Conservation (phyloP, 1,284 basidiomycete species). For the Microbotryum scabiosae region DNA sequence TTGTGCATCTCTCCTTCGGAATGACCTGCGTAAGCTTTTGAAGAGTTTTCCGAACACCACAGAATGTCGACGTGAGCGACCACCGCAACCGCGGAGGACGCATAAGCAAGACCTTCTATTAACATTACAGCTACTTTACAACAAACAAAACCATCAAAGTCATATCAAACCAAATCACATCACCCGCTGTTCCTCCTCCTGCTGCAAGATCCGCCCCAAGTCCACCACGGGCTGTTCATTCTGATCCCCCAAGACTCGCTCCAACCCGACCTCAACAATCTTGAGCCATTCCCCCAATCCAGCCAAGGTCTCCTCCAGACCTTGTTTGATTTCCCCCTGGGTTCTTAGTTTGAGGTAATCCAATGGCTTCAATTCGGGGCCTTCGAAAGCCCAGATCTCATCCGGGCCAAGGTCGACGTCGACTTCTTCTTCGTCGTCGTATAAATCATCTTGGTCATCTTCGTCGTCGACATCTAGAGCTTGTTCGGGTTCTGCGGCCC, state of each 20-base stretch:
- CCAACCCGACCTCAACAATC: conserved; percentile 50
- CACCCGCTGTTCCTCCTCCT: background rate
- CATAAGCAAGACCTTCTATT: too few relatives aligned
- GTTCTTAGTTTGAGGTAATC: conserved; percentile 58
- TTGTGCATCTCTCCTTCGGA: too few relatives aligned
- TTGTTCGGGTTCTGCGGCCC: background rate
- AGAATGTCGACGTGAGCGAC: too few relatives aligned
- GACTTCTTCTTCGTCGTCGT: background rate
- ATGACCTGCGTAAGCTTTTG: too few relatives aligned
- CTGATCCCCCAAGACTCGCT: conserved; percentile 4
- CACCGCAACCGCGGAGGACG: too few relatives aligned
- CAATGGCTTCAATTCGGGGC: conserved; percentile 53
- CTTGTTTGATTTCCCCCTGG: conserved; percentile 57
- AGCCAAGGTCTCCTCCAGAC: conserved; percentile 66
- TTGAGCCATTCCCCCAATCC: conserved; percentile 73
- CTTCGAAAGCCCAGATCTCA: background rate
- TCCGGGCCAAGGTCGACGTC: background rate
- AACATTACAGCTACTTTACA: too few relatives aligned
- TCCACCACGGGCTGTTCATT: background rate
- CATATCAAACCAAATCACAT: too few relatives aligned
- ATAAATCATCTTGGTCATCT: background rate
- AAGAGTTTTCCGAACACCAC: too few relatives aligned
- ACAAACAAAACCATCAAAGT: too few relatives aligned
- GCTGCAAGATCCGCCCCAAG: background rate
- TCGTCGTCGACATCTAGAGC: background rate